A percentile compares a stretch with the other conserved stretches of the same genome.
Conservation (phyloP, 139 green algal species). For the Chlorella sp. region DNA sequence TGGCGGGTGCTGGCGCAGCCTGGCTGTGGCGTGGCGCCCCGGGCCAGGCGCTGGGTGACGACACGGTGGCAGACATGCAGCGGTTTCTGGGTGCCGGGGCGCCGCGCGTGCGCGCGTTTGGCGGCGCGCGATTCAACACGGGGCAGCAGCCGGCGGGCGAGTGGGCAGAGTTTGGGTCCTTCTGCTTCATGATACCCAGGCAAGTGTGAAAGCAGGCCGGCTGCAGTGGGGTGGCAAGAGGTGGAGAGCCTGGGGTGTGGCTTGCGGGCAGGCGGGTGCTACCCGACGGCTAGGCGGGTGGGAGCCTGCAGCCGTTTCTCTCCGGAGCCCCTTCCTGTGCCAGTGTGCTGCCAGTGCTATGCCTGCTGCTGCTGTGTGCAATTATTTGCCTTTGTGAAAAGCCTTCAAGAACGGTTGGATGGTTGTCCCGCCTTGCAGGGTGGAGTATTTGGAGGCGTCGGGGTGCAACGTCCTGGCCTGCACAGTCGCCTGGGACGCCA, state of each 20-base stretch:
- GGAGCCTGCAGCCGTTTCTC: no score
- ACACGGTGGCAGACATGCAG: conserved; percentile 62
- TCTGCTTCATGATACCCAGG: conserved; percentile 83
- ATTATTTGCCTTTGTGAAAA: background rate
- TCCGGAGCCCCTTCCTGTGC: background rate
- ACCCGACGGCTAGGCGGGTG: no score
- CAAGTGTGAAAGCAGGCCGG: background rate
- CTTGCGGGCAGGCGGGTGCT: background rate
- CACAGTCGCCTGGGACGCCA: conserved; percentile 80
- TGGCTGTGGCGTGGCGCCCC: conserved; percentile 79
- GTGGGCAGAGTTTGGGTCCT: conserved; percentile 80
- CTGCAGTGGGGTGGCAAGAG: background rate
- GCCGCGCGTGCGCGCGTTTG: conserved; percentile 76
- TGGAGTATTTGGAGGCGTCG: conserved; percentile 75
- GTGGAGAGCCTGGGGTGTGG: background rate
- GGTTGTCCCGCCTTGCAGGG: conserved; percentile 4
- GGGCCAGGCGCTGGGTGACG: conserved; percentile 54
- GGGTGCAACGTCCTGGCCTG: conserved; percentile 62
- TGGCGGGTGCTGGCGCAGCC: conserved; percentile 76
- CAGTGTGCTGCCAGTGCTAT: background rate
- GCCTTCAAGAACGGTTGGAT: background rate
- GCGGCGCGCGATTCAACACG: conserved; percentile 75
- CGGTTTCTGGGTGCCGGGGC: conserved; percentile 68
- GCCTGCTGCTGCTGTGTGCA: background rate
- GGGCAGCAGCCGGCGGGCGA: conserved; percentile 40